phyloP scores from a whole-genome alignment of 345 rosid species.

The Eucalyptus regnans region DNA sequence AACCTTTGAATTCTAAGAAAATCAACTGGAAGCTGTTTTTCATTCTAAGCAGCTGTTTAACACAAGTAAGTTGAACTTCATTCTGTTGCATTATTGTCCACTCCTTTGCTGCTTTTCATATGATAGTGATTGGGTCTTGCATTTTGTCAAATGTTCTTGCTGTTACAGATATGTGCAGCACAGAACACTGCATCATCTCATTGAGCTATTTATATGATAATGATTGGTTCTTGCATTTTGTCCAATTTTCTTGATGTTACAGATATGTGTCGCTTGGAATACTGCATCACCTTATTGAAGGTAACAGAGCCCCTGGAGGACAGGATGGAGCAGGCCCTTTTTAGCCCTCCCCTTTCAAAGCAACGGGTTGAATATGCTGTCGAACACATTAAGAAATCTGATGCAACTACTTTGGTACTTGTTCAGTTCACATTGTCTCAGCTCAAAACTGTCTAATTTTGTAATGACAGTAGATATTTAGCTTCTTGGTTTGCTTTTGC shows the following conservation, averaged over 20 bases:
- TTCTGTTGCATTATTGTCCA: not conserved
- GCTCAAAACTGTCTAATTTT: not conserved
- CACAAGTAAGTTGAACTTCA: not conserved
- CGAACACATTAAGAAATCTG: slow-evolving; percentile 59
- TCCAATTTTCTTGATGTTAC: not conserved
- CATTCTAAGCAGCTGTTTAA: not conserved
- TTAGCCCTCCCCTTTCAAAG: slow-evolving; percentile 91
- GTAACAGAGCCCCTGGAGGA: slow-evolving; percentile 77
- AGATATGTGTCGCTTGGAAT: slow-evolving; percentile 26
- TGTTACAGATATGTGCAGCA: not conserved
- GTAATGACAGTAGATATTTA: not conserved
- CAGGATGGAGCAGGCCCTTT: slow-evolving; percentile 91
- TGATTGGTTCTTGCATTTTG: not conserved
- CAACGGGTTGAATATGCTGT: slow-evolving; percentile 91
- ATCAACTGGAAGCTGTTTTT: not conserved
- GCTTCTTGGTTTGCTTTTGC: slow-evolving; percentile 1
- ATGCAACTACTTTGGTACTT: slow-evolving; percentile 61
- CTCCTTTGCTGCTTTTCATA: not conserved
- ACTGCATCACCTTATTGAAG: slow-evolving; percentile 36
- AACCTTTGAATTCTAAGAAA: not conserved
- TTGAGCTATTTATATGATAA: slow-evolving; percentile 2
- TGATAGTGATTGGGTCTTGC: not conserved
- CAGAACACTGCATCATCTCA: slow-evolving; percentile 22
- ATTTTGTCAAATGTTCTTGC: not conserved
- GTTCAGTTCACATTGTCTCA: not conserved